phyloP scores from a whole-genome alignment of 176 grass and related monocot species.

The Avena insularis region DNA sequence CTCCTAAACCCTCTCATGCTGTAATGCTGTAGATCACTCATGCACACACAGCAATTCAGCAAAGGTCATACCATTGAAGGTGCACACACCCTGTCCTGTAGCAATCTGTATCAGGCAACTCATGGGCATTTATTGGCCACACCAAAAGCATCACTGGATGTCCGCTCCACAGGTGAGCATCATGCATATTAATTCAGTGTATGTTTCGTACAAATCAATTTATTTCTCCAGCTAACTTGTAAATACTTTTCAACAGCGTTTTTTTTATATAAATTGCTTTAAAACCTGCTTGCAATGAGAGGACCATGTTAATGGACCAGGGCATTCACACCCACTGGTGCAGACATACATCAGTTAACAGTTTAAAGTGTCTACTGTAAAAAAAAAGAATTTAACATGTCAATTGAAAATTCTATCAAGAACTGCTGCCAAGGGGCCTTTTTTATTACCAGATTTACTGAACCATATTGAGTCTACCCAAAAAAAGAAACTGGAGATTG shows the following conservation, averaged over 20 bases:
- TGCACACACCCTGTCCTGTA: background rate
- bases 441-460: constrained; percentile 25
- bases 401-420: background rate
- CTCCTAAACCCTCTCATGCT: background rate
- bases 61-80: constrained; percentile 3
- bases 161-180: constrained; percentile 39
- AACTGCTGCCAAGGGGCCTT: background rate
- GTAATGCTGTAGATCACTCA: background rate
- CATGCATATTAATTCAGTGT: constrained; percentile 8
- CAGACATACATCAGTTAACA: constrained; percentile 7
- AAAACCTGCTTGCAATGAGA: constrained; percentile 25
- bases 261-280: constrained; percentile 36
- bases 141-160: constrained; percentile 23
- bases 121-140: constrained; percentile 1
- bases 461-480: background rate
- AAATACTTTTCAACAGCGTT: constrained; percentile 37
- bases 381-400: background rate
- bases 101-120: constrained; percentile 11
- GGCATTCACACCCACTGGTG: constrained; percentile 6
- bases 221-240: constrained; percentile 42
- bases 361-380: background rate
- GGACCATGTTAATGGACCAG: constrained; percentile 24
- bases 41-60: background rate
- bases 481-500: background rate
- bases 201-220: constrained; percentile 31